These are phyloP conservation scores for Ephemerocybe angulata DNA, from an alignment of 768 basidiomycete species.

Conservation along the genomic window DNA sequence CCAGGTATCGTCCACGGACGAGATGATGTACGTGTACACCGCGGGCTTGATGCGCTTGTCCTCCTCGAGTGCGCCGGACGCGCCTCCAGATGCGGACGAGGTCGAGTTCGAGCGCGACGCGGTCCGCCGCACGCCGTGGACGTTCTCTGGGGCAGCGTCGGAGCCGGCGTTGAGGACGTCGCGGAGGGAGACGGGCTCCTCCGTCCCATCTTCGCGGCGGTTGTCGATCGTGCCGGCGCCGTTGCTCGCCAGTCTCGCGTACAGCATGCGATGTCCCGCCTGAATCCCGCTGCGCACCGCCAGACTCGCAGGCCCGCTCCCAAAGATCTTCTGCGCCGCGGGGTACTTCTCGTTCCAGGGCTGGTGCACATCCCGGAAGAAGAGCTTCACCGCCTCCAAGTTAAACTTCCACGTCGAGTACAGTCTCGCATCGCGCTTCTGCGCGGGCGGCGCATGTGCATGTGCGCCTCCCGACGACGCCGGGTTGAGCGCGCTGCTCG, in stretches of 20 bases:
- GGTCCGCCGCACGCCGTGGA: too few relatives aligned
- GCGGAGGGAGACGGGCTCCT: conserved; percentile 17
- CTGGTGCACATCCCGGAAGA: conserved; percentile 60
- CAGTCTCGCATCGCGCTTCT: conserved; percentile 54
- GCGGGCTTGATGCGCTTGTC: conserved; percentile 66
- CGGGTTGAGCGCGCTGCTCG: too few relatives aligned
- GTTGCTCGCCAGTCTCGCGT: conserved; percentile 63
- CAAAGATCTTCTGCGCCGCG: conserved; percentile 71
- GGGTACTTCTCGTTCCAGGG: conserved; percentile 65
- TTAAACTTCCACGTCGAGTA: conserved; percentile 82
- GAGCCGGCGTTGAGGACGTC: conserved; percentile 48
- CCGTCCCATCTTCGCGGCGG: conserved; percentile 16
- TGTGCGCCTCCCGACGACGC: too few relatives aligned
- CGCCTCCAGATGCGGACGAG: too few relatives aligned
- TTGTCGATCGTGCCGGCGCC: conserved; percentile 56
- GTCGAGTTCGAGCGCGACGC: too few relatives aligned
- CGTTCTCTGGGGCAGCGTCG: conserved; percentile 1
- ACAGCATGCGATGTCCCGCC: conserved; percentile 70
- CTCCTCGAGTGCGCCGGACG: too few relatives aligned
- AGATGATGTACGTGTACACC: conserved; percentile 84
- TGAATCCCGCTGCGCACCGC: conserved; percentile 68
- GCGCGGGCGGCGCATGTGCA: too few relatives aligned
- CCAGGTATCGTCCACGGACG: conserved; percentile 68
- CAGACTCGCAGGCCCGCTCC: conserved; percentile 50
- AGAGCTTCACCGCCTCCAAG: conserved; percentile 53